Conservation (phyloP, 2,329 filamentous ascomycete genomes). For the Amylocarpus encephaloides region DNA sequence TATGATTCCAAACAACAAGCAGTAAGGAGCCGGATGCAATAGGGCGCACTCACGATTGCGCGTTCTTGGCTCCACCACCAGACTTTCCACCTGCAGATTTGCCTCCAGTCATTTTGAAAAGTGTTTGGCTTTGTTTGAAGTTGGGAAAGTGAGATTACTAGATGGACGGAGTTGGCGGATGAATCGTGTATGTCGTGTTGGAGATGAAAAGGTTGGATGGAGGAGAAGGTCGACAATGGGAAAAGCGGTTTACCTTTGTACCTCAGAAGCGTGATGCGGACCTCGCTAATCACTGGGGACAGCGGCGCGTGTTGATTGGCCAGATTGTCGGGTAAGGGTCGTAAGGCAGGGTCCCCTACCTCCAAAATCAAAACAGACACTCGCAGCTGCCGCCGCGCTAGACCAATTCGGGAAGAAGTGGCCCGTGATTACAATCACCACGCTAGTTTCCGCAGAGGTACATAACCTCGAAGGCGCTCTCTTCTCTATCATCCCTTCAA, state of each 20-base stretch:
- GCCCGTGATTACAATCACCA: slow-evolving; percentile 14
- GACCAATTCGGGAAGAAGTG: slow-evolving; percentile 4
- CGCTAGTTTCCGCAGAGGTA: slow-evolving; percentile 10
- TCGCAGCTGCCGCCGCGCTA: slow-evolving; percentile 7
- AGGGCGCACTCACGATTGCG: slow-evolving; percentile 81
- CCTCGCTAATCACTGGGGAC: slow-evolving; percentile 12
- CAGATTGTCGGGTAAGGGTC: background rate
- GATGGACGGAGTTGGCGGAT: slow-evolving; percentile 4
- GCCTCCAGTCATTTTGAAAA: slow-evolving; percentile 97
- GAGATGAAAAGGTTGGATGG: slow-evolving; percentile 20
- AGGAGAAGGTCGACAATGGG: slow-evolving; percentile 7
- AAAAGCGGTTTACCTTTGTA: slow-evolving; percentile 13
- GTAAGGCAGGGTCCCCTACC: background rate
- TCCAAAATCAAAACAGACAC: slow-evolving; percentile 6
- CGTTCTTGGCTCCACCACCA: slow-evolving; percentile 97
- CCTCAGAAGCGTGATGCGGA: slow-evolving; percentile 9
- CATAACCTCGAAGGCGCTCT: slow-evolving; percentile 10
- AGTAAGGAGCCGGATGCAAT: slow-evolving; percentile 4
- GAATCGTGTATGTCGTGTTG: slow-evolving; percentile 12
- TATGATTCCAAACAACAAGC: slow-evolving; percentile 5
- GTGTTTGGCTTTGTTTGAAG: slow-evolving; percentile 32
- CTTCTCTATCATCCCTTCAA: slow-evolving; percentile 12
- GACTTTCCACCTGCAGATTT: slow-evolving; percentile 88
- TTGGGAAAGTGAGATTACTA: slow-evolving; percentile 8
- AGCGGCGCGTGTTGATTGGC: slow-evolving; percentile 8